Base-by-base conservation (phyloP, 176 grass and related monocot genomes). In the Cenchrus americanus region DNA sequence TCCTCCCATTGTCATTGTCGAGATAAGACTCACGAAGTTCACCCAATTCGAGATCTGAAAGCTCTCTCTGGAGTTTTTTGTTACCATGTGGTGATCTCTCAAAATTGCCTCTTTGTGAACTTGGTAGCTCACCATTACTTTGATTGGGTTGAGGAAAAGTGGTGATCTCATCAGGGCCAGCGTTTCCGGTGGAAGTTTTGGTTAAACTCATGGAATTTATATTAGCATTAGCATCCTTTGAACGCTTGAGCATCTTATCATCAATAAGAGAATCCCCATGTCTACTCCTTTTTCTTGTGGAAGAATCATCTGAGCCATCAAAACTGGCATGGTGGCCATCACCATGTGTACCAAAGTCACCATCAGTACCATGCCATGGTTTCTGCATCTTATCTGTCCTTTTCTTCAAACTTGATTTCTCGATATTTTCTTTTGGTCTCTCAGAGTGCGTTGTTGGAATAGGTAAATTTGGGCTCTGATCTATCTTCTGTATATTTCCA, bases 1-100 rank as follows among this genome's bases (percentile, higher is more conserved):
- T 53, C 66, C 41, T 85, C 37, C 52, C 88, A 48, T 69, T 83
- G 14, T 92, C 89, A 80, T 96, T 94, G 52, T 84, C 93, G 75
- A 69, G 69, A 62, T 82, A 82, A 52, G 86, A 51, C 71, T 94
- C 93, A 53, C 91, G 93, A 80, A 99, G 85, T 80, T 99, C 97
- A 62, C 93, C 97, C 68, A 94, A 91, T 82, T 99, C 97, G 18
- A 99, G 93, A 80, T 99, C 97, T 58, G 97, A 99, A 22, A 82
- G 77, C 49, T 99, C 97, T 76, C 97, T 94, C 78, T 86, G 83
- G 60, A 96, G 93, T 60, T 84, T 55, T 62, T 83, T 92, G 71
- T 89, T 86, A 67, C 44, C 79, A 80, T 49, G 41, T 50, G 84
- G 86, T 55, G 92, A 93, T 65, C 85, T 94, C 53, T 93, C 85